Base-by-base conservation (phyloP, 192 early-diverging fungal genomes). In the Globomyces pollinis-pini region DNA sequence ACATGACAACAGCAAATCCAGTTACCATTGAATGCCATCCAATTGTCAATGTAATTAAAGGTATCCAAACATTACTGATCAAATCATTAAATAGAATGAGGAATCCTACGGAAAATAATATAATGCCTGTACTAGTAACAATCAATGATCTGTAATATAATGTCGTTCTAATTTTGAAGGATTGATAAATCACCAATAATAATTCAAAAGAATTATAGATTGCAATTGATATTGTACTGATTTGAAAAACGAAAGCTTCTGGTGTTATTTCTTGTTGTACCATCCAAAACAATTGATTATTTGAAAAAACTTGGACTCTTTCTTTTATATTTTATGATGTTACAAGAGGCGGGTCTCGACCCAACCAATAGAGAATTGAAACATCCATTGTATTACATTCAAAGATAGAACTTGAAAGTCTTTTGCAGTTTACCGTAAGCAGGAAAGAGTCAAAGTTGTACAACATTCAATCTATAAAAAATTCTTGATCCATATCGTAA, bases 171-270 rank as follows among this genome's bases (percentile, higher is more conserved):
- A 23, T 32, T 49, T 67, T 62, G 65, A 68, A 68, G 7, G 16
- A 8, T 15, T 18, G 5, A 15, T 68, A 47, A 3, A 68, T 68
- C 42, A 68, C 20, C 24, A 26, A 6, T 32, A 68, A 15, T 15
- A 68, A 8, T 69, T 68, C 66, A 2, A 68, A 15, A 31, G 57
- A 38, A 43, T 68, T 68, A 64, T 69, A 68, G 66, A 68, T 42
- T 13, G 66, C 59, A 20, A 68, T 23, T 12, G 30, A 18, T 5
- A 41, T 57, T 5, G 66, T 41, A 1, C 29, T 55, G 11, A 68
- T 31, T 47, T 68, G 60, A 38, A 68, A 68, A 23, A 47, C 44
- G 13, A 47, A 47, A 9, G 44, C 44, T n/a, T n/a, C n/a, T n/a
- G n/a, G n/a, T n/a, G n/a, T n/a, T n/a, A n/a, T n/a, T n/a, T n/a